Evolutionary conservation across 306 rosid genomes (phyloP), one percentile per base, ranked within the genome.

Genomic region (Quercus engelmannii): DNA sequence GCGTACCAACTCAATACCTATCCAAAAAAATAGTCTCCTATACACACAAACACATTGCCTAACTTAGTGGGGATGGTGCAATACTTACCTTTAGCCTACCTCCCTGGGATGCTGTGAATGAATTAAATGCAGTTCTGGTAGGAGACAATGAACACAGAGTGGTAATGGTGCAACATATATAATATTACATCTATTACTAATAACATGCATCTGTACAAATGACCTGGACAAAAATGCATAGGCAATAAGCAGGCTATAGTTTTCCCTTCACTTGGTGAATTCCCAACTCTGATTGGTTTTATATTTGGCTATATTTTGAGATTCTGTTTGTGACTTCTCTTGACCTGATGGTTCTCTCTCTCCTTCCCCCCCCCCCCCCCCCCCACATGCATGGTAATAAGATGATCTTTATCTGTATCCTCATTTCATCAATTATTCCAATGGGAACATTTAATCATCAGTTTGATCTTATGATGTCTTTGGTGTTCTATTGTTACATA

Each of bases 401-500:
- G 69, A 28, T 28, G 69, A 28, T 28, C 31, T 15, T 49, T 28
- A 63, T 63, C 20, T 19, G 30, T 26, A 28, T 63, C 35, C 69
- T 28, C 30, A 7, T 63, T 28, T 63, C 30, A 18, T 63, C n/a
- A 5, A 63, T 25, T 63, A 5, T 63, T 63, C 11, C 15, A 28
- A 13, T 5, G 69, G 41, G 20, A 63, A 26, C 20, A 28, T 4
- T 23, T 59, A 21, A 63, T 63, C n/a, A 13, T 63, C 30, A 49
- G 10, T 63, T 26, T 63, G 69, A 63, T 14, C 41, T 63, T 63
- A 63, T 46, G 56, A 74, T 54, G 17, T 55, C 15, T 79, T 41
- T 74, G 69, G 64, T 75, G 72, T 75, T 62, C 83, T 28, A 49
- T 70, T 80, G 30, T 76, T 74, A 26, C 76, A 15, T 73, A 61